These are phyloP conservation scores for Backusella circina DNA, from an alignment of 192 early-diverging fungal genomes.

Conservation along the genomic window DNA sequence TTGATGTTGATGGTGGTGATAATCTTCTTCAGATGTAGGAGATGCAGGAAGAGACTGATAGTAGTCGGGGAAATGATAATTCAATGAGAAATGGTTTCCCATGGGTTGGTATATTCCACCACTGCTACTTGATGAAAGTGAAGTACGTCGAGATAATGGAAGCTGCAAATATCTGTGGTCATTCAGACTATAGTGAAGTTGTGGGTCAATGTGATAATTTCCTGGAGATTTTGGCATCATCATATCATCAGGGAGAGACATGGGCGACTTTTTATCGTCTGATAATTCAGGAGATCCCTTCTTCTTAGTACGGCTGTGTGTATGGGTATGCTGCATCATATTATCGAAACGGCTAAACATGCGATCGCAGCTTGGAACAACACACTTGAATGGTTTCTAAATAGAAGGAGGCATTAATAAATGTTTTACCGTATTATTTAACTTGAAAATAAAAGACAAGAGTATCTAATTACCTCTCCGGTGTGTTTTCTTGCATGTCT, in stretches of 20 bases:
- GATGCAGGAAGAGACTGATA: neutral
- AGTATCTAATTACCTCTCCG: slow-evolving; percentile 17
- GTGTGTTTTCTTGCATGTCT: slow-evolving; percentile 37
- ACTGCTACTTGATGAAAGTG: neutral
- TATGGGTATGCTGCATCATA: slow-evolving; percentile 76
- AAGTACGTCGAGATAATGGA: neutral
- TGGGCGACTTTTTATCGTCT: neutral
- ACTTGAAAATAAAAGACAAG: neutral
- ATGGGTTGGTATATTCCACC: neutral
- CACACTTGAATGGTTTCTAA: slow-evolving; percentile 69
- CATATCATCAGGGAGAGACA: neutral
- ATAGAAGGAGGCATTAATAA: neutral
- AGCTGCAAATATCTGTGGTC: neutral
- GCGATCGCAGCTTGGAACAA: slow-evolving; percentile 58
- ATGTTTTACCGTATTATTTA: neutral
- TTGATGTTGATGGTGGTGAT: neutral
- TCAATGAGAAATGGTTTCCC: neutral
- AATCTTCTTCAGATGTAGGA: neutral
- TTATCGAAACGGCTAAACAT: slow-evolving; percentile 75
- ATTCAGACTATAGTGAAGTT: neutral
- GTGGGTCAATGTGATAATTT: neutral
- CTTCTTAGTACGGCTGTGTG: slow-evolving; percentile 35
- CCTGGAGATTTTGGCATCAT: neutral
- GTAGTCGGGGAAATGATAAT: neutral
- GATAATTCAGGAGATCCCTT: neutral